A percentile compares a stretch with the other conserved stretches of the same genome.
phyloP scores from a whole-genome alignment of 768 basidiomycete species.

The Leccinum subtestaceum region DNA sequence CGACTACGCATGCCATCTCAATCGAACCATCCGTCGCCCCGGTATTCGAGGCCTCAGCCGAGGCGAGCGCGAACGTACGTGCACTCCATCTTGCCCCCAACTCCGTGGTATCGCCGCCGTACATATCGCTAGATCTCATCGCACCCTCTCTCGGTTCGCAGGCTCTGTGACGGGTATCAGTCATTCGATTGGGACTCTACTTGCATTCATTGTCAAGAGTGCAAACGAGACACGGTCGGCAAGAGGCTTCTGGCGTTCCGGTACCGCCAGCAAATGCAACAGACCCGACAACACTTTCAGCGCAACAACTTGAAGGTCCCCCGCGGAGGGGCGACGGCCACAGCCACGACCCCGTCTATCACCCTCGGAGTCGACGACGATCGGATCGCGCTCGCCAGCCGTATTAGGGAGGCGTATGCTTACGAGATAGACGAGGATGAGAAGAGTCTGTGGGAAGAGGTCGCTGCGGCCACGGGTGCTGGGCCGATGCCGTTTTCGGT shows the following conservation, averaged over 20 bases:
- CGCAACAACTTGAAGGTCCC: neutral
- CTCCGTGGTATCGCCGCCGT: neutral
- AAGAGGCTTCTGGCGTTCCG: constrained; percentile 25
- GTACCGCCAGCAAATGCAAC: constrained; percentile 14
- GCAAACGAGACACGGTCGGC: constrained; percentile 27
- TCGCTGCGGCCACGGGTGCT: constrained; percentile 22
- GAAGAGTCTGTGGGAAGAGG: constrained; percentile 28
- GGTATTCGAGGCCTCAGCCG: constrained; percentile 17
- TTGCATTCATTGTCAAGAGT: constrained; percentile 29
- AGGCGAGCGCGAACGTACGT: constrained; percentile 30
- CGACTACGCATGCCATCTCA: constrained; percentile 23
- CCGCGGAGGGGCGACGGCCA: neutral
- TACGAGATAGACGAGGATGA: constrained; percentile 28
- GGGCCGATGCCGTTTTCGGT: constrained; percentile 14
- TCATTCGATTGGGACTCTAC: constrained; percentile 17
- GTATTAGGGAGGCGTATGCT: constrained; percentile 15
- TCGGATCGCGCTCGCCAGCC: constrained; percentile 6
- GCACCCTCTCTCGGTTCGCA: constrained; percentile 3
- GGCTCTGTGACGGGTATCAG: constrained; percentile 26
- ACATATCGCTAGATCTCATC: constrained; percentile 6
- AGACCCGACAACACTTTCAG: constrained; percentile 1
- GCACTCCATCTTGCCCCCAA: neutral
- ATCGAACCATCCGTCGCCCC: constrained; percentile 18
- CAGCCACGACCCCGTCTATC: neutral
- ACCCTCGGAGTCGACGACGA: constrained; percentile 2